Evolutionary conservation across 2,329 filamentous ascomycete species (phyloP).

Genomic region (Pseudogymnoascus sp.): DNA sequence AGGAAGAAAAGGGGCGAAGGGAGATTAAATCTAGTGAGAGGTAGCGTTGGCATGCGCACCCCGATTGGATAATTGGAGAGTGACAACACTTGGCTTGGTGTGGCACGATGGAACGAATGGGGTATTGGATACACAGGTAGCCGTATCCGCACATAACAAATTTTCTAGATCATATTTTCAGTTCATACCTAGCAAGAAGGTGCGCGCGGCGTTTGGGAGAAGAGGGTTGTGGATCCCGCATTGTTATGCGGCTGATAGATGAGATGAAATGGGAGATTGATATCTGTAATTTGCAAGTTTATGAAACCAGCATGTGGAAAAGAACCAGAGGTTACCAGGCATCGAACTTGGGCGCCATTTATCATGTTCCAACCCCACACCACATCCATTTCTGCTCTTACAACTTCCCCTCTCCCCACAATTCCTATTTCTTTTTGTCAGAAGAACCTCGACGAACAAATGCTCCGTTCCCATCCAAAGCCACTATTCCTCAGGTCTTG

Average conservation of each 20-base stretch:
- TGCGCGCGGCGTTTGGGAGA: neutral
- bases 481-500: neutral
- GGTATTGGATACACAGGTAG: neutral
- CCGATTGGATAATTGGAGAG: neutral
- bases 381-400: neutral
- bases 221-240: neutral
- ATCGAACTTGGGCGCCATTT: neutral
- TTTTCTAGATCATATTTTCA: conserved; percentile 3
- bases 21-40: neutral
- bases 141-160: neutral
- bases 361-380: neutral
- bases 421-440: neutral
- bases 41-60: neutral
- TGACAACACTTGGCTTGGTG: neutral
- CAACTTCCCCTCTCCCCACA: neutral
- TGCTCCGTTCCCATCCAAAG: neutral
- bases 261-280: neutral
- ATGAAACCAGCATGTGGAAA: neutral
- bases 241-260: neutral
- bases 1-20: conserved; percentile 3
- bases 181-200: neutral
- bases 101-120: neutral
- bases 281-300: neutral
- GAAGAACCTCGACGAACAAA: neutral
- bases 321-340: neutral